Conservation (phyloP, 352 stramenopile genomes). For the Phytopythium litorale region DNA sequence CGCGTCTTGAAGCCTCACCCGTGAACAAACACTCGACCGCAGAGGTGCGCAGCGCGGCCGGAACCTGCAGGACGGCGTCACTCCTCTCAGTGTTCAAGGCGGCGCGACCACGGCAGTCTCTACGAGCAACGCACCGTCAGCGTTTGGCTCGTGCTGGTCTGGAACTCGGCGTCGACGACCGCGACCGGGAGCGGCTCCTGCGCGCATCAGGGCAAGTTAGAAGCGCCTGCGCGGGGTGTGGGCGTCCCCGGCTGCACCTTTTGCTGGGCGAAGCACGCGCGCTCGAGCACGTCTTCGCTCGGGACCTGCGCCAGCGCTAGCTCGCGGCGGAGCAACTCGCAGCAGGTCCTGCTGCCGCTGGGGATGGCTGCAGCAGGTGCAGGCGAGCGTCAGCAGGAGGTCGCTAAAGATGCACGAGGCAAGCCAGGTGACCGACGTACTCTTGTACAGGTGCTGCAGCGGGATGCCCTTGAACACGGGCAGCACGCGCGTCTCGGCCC, state of each 20-base stretch:
- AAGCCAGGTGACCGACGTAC: constrained; percentile 17
- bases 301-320: constrained; percentile 13
- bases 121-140: constrained; percentile 24
- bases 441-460: constrained; percentile 61
- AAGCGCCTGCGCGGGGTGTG: neutral
- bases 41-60: constrained; percentile 27
- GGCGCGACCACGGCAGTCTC: neutral
- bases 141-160: constrained; percentile 26
- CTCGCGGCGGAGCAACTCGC: constrained; percentile 29
- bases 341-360: constrained; percentile 41
- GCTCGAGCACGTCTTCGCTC: constrained; percentile 61
- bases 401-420: too few relatives aligned
- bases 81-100: neutral
- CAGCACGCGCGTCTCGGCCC: constrained; percentile 63
- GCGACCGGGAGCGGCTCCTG: constrained; percentile 29
- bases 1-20: constrained; percentile 14
- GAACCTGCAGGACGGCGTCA: constrained; percentile 21
- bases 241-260: constrained; percentile 14
- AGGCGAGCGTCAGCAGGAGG: neutral
- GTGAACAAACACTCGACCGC: constrained; percentile 47
- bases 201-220: neutral
- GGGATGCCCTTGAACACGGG: constrained; percentile 84
- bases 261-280: constrained; percentile 71
- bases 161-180: constrained; percentile 44
- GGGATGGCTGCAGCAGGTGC: constrained; percentile 30